A percentile compares a stretch with the other conserved stretches of the same genome.
Conservation (phyloP, 2,329 filamentous ascomycete species). For the Ustulina deusta region DNA sequence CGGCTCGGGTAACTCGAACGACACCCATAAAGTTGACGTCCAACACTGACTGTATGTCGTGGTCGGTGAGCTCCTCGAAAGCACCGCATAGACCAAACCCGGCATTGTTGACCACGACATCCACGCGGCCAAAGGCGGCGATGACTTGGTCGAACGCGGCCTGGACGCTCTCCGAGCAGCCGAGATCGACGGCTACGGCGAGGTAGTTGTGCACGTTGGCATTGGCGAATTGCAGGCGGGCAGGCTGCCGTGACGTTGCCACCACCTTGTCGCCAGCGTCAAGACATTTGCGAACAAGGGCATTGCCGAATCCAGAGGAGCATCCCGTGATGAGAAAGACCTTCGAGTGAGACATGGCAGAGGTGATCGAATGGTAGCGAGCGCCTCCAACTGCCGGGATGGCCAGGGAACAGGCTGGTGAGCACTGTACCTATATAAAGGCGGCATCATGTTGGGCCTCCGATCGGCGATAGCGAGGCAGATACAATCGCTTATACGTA, state of each 20-base stretch:
- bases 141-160: neutral
- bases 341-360: conserved; percentile 1
- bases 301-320: neutral
- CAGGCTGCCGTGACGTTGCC: neutral
- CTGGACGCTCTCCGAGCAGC: neutral
- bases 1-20: neutral
- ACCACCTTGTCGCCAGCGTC: neutral
- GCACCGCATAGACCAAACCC: conserved; percentile 5
- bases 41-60: neutral
- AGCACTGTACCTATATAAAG: too few relatives aligned
- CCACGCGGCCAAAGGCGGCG: neutral
- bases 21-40: neutral
- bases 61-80: conserved; percentile 8
- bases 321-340: neutral
- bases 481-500: too few relatives aligned
- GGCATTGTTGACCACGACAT: conserved; percentile 1
- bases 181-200: neutral
- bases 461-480: too few relatives aligned
- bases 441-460: too few relatives aligned
- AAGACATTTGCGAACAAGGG: conserved; percentile 1
- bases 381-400: too few relatives aligned
- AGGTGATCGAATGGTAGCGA: too few relatives aligned
- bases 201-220: conserved; percentile 1
- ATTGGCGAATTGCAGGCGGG: neutral
- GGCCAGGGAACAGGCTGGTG: too few relatives aligned